phyloP scores from a whole-genome alignment of 768 basidiomycete species.

The Auriculariales sp. region DNA sequence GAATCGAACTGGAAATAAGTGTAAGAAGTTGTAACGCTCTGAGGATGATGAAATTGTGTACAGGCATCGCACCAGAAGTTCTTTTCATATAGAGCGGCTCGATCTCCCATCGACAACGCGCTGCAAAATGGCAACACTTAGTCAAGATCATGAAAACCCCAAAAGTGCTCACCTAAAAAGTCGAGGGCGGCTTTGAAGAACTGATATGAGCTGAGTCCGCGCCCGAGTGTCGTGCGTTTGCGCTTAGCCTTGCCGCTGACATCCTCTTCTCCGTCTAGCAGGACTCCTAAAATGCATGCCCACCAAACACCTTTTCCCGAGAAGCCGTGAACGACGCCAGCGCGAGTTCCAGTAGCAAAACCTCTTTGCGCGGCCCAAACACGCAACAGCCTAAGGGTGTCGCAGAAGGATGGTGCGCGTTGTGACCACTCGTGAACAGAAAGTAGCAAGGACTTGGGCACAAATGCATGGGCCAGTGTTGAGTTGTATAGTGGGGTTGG shows the following conservation, averaged over 20 bases:
- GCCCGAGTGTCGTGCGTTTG: conserved; percentile 44
- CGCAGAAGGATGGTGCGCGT: conserved; percentile 41
- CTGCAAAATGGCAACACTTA: too few species aligned
- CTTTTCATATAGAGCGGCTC: conserved; percentile 46
- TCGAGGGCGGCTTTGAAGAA: conserved; percentile 75
- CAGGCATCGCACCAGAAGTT: conserved; percentile 35
- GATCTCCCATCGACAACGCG: conserved; percentile 50
- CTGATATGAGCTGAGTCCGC: conserved; percentile 80
- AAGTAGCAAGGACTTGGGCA: conserved; percentile 33
- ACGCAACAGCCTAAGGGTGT: conserved; percentile 66
- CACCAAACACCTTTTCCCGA: conserved; percentile 52
- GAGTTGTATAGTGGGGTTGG: conserved; percentile 76
- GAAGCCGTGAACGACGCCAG: conserved; percentile 33
- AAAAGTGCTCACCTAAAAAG: conserved; percentile 52
- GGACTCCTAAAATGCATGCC: conserved; percentile 42
- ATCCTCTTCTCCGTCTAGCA: conserved; percentile 56
- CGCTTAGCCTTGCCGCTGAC: conserved; percentile 13
- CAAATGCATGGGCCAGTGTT: conserved; percentile 35
- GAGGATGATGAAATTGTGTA: conserved; percentile 20
- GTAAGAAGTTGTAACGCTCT: not conserved
- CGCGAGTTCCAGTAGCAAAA: conserved; percentile 21
- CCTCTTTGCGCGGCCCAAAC: conserved; percentile 88
- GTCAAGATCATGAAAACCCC: too few species aligned
- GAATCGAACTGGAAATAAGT: conserved; percentile 32
- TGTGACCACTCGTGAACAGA: conserved; percentile 36